Evolutionary conservation across 768 basidiomycete species (phyloP), one percentile per base, ranked within the genome.

Genomic region (Boletus subcaerulescens): DNA sequence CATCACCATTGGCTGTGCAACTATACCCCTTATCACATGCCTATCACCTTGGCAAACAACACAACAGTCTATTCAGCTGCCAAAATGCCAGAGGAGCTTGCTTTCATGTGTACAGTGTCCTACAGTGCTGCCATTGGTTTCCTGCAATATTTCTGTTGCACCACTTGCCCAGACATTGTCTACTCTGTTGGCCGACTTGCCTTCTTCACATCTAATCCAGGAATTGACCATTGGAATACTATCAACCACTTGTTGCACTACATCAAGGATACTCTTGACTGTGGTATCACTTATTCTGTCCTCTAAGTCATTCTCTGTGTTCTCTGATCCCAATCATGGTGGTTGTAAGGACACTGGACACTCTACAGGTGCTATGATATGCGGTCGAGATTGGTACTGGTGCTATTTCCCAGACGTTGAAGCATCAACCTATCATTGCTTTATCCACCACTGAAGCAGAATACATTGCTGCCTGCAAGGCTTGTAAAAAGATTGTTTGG

Each of bases 401-500:
- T 0, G 48, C 65, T 2, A 65, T 77, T 12, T 61, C 49, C 24
- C 80, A 77, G 77, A 51, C 46, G 10, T 71, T 67, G 0, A 65
- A 66, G 40, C 54, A 48, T 10, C 78, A 80, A 55, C 18, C 63
- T 1, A 60, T 64, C 4, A 67, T 76, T 13, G 62, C 75, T 0
- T 48, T n/a, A n/a, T n/a, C n/a, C n/a, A n/a, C n/a, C n/a, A n/a
- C n/a, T n/a, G n/a, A n/a, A n/a, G n/a, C n/a, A 66, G 2, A 76
- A 52, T 74, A 74, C 53, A 67, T 76, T 18, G 63, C 70, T 8
- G 51, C 65, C 1, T 50, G 52, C 0, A 51, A 63, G 5, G 70
- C 69, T 5, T 56, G 55, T 8, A 53, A 69, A 44, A 56, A 71
- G 39, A 51, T 57, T 2, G 22, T 66, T 11, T 75, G 71, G 73